A percentile compares a stretch with the other conserved stretches of the same genome.
phyloP scores from a whole-genome alignment of 148 eudicot genomes.

The Dianthus caryophyllus region DNA sequence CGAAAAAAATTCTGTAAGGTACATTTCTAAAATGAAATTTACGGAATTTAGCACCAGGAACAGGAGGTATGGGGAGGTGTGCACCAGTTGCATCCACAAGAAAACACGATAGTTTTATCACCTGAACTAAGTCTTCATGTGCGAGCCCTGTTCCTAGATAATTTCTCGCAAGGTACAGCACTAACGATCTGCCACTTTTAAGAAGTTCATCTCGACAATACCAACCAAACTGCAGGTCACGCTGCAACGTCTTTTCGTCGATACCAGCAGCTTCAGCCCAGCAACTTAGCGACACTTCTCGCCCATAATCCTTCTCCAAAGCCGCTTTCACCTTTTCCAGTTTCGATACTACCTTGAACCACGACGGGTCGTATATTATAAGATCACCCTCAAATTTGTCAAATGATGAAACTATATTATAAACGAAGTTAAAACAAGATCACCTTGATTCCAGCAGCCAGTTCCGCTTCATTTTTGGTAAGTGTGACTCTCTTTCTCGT shows the following conservation, averaged over 20 bases:
- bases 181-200: conserved; percentile 67
- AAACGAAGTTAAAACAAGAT: conserved; percentile 18
- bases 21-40: too few species aligned
- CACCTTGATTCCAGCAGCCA: conserved; percentile 78
- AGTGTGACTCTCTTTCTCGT: conserved; percentile 36
- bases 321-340: conserved; percentile 57
- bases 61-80: too few species aligned
- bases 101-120: conserved; percentile 2
- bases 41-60: too few species aligned
- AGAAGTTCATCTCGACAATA: conserved; percentile 68
- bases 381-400: neutral
- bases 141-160: conserved; percentile 66
- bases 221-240: conserved; percentile 65
- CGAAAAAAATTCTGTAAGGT: neutral
- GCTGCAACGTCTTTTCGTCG: conserved; percentile 54
- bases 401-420: neutral
- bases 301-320: conserved; percentile 65
- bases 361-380: conserved; percentile 6
- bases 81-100: too few species aligned
- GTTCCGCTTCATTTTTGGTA: conserved; percentile 71
- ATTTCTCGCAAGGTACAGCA: conserved; percentile 64
- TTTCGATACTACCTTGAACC: conserved; percentile 60
- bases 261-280: conserved; percentile 91
- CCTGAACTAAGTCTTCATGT: conserved; percentile 83
- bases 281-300: conserved; percentile 42